Evolutionary conservation across 2,329 filamentous ascomycete species (phyloP).

Genomic region (Penicillium capsulatum): DNA sequence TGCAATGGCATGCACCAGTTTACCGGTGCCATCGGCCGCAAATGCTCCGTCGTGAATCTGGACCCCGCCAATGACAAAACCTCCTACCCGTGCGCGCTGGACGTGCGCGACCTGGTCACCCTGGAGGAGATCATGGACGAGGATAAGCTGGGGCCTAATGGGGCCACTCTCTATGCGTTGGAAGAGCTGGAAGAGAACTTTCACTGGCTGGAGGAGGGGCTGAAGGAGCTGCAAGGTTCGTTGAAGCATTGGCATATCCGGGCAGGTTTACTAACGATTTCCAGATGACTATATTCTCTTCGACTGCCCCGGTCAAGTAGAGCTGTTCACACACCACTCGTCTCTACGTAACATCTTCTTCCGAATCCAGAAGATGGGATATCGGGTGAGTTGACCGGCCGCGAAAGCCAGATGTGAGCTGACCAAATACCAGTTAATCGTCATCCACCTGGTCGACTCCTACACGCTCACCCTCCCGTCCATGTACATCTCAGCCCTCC

Average conservation of each 20-base stretch:
- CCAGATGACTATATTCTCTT: constrained; percentile 87
- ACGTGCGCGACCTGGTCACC: constrained; percentile 83
- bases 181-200: constrained; percentile 93
- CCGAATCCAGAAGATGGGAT: constrained; percentile 82
- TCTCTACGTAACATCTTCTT: constrained; percentile 90
- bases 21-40: constrained; percentile 88
- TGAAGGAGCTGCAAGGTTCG: constrained; percentile 67
- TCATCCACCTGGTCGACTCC: constrained; percentile 88
- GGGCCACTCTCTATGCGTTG: constrained; percentile 84
- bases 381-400: constrained; percentile 62
- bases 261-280: not conserved
- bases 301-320: constrained; percentile 94
- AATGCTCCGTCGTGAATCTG: constrained; percentile 92
- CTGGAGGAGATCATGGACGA: constrained; percentile 94
- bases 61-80: constrained; percentile 95
- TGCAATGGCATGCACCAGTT: constrained; percentile 99
- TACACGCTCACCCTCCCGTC: constrained; percentile 91
- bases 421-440: constrained; percentile 64
- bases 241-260: not conserved
- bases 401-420: constrained; percentile 1
- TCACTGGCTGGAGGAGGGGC: constrained; percentile 79
- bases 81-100: constrained; percentile 81
- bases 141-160: constrained; percentile 86
- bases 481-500: constrained; percentile 88
- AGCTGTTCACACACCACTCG: constrained; percentile 92